Evolutionary conservation across 2,329 filamentous ascomycete species (phyloP).

Genomic region (Talaromyces sp.): DNA sequence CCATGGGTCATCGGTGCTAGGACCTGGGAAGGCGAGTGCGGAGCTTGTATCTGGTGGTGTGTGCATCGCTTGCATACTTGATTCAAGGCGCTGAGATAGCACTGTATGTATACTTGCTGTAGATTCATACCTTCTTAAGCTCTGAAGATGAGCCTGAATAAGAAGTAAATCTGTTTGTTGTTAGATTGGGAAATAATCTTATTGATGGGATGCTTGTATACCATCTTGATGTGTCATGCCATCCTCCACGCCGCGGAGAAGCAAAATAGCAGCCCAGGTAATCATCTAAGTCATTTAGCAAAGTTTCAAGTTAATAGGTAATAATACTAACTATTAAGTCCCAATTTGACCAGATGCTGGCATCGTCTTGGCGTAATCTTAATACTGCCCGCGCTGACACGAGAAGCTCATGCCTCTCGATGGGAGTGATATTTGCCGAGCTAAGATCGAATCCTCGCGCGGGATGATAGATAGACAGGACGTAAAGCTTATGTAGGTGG

Average conservation of each 20-base stretch:
- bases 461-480: conserved; percentile 35
- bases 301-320: neutral
- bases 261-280: conserved; percentile 31
- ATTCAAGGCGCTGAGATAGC: conserved; percentile 29
- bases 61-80: conserved; percentile 32
- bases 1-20: conserved; percentile 30
- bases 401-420: conserved; percentile 31
- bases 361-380: conserved; percentile 30
- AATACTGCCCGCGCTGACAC: conserved; percentile 34
- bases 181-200: neutral
- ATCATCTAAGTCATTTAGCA: conserved; percentile 28
- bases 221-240: conserved; percentile 34
- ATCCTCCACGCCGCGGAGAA: conserved; percentile 32
- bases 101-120: conserved; percentile 29
- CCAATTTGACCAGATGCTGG: conserved; percentile 38
- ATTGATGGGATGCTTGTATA: conserved; percentile 6
- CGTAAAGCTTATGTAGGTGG: conserved; percentile 35
- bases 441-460: conserved; percentile 32
- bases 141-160: conserved; percentile 30
- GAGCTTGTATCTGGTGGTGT: conserved; percentile 29
- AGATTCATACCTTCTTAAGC: conserved; percentile 23
- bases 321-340: conserved; percentile 28
- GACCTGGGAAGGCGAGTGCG: conserved; percentile 20
- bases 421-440: conserved; percentile 28
- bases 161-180: conserved; percentile 23